phyloP scores from a whole-genome alignment of 768 basidiomycete species.

The Lenzites betulinus region DNA sequence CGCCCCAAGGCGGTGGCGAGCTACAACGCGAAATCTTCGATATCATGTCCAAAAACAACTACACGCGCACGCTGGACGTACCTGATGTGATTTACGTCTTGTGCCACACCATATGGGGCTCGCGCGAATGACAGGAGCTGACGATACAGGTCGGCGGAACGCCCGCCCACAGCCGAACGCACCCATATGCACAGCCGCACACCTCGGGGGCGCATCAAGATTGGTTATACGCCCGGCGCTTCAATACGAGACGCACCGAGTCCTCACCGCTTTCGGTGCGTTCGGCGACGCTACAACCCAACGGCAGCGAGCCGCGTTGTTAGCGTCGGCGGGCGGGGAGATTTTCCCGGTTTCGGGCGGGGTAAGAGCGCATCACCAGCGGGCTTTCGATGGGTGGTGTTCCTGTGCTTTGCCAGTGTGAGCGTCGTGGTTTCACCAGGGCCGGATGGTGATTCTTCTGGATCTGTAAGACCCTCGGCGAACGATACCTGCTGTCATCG shows the following conservation, averaged over 20 bases:
- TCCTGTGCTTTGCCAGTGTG: too few species aligned
- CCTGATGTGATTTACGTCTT: background rate
- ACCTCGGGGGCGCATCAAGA: background rate
- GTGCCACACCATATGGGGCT: background rate
- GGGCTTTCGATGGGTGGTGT: background rate
- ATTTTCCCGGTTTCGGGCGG: background rate
- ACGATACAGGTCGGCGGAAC: background rate
- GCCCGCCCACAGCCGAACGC: background rate
- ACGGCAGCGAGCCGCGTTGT: too few species aligned
- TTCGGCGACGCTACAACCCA: background rate
- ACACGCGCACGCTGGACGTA: too few species aligned
- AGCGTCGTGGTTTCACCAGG: too few species aligned
- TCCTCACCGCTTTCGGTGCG: slow-evolving; percentile 9
- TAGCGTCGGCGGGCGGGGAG: too few species aligned
- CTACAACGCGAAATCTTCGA: too few species aligned
- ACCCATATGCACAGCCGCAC: slow-evolving; percentile 13
- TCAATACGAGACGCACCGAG: background rate
- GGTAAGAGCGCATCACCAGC: slow-evolving; percentile 4
- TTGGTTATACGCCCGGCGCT: background rate
- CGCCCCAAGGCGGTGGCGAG: too few species aligned
- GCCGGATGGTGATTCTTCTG: too few species aligned
- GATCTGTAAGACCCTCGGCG: too few species aligned
- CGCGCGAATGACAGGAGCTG: background rate
- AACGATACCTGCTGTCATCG: background rate
- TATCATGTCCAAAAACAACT: too few species aligned